Conservation (phyloP, 2,329 filamentous ascomycete species). For the Colletotrichum lentis region DNA sequence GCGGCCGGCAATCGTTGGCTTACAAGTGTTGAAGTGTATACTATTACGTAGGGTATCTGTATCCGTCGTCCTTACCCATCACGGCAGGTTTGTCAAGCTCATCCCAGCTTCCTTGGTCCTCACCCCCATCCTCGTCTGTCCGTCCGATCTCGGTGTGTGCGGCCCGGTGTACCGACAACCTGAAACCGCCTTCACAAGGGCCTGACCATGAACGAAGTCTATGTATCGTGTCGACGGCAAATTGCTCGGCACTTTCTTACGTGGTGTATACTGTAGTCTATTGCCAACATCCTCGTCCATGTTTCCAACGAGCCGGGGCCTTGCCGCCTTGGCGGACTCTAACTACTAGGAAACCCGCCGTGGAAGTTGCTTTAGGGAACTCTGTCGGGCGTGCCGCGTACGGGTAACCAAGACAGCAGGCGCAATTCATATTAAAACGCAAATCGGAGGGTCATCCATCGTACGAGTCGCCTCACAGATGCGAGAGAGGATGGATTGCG, state of each 20-base stretch:
- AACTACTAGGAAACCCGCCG: conserved; percentile 19
- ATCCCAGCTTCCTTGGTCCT: conserved; percentile 5
- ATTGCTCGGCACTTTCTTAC: conserved; percentile 42
- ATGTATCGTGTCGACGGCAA: conserved; percentile 51
- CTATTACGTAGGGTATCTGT: too few relatives aligned
- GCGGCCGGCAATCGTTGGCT: too few relatives aligned
- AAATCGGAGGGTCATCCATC: conserved; percentile 4
- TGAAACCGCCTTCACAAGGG: conserved; percentile 13
- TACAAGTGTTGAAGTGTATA: too few relatives aligned
- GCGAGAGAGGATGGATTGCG: background rate
- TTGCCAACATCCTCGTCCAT: conserved; percentile 49
- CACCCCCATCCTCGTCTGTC: too few relatives aligned
- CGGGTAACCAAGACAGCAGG: conserved; percentile 22
- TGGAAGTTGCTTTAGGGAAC: conserved; percentile 10
- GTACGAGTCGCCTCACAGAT: background rate
- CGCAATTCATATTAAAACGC: conserved; percentile 11
- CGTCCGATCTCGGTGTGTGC: too few relatives aligned
- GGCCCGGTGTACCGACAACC: background rate
- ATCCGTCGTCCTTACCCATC: too few relatives aligned
- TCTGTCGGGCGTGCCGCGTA: conserved; percentile 4
- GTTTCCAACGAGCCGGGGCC: conserved; percentile 41
- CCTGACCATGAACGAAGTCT: conserved; percentile 50
- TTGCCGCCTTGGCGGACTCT: too few relatives aligned
- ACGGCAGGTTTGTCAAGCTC: background rate
- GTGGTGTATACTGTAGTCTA: conserved; percentile 43